These are phyloP conservation scores for Ophiosphaerella narmari DNA, from an alignment of 2,329 filamentous ascomycete genomes.

Conservation along the genomic window DNA sequence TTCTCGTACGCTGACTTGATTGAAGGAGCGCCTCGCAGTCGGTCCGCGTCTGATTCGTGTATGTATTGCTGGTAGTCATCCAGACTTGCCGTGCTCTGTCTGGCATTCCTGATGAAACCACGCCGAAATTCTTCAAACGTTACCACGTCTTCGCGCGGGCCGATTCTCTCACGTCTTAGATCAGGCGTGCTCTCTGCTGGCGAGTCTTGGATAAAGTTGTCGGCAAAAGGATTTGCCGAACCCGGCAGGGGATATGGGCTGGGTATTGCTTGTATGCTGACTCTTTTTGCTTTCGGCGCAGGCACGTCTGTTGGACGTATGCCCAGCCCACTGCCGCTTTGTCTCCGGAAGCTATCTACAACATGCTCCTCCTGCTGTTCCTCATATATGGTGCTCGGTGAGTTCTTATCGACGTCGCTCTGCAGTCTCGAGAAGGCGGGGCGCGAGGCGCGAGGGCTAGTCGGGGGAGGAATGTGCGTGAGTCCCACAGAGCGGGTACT, in stretches of 20 bases:
- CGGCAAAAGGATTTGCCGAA: constrained; percentile 35
- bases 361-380: constrained; percentile 42
- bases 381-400: constrained; percentile 31
- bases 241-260: constrained; percentile 29
- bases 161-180: constrained; percentile 37
- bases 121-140: constrained; percentile 37
- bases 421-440: constrained; percentile 44
- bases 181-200: constrained; percentile 37
- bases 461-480: constrained; percentile 22
- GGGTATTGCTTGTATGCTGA: constrained; percentile 27
- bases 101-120: constrained; percentile 24
- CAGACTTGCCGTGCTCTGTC: constrained; percentile 23
- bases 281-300: constrained; percentile 11
- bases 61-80: constrained; percentile 39
- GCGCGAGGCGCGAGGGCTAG: constrained; percentile 33
- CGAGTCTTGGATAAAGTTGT: constrained; percentile 32
- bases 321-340: constrained; percentile 38
- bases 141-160: constrained; percentile 27
- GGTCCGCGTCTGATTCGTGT: constrained; percentile 27
- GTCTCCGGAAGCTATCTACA: constrained; percentile 24
- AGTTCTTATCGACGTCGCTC: constrained; percentile 40
- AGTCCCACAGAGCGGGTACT: constrained; percentile 29
- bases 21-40: constrained; percentile 32
- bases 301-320: constrained; percentile 31
- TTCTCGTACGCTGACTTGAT: constrained; percentile 43